Conservation (phyloP, 441 rosid genomes). For the Omphalea diandra region DNA sequence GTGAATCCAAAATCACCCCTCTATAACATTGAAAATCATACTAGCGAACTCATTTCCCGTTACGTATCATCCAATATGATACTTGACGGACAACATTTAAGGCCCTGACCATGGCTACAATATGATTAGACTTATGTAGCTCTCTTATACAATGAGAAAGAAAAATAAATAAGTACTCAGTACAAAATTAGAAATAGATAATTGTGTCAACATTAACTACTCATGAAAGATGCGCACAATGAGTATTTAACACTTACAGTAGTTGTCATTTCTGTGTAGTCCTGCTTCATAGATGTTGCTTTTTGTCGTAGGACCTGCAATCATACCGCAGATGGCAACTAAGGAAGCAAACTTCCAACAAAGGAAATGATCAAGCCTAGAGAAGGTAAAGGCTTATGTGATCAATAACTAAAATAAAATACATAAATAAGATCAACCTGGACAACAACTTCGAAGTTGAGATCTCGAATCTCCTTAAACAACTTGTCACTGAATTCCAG, state of each 20-base stretch:
- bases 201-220: background rate
- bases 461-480: constrained; percentile 96
- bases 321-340: constrained; percentile 53
- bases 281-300: constrained; percentile 97
- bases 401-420: constrained; percentile 15
- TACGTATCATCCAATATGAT: too few relatives aligned
- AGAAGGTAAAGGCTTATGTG: too few relatives aligned
- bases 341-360: constrained; percentile 31
- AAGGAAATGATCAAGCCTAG: background rate
- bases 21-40: too few relatives aligned
- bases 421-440: constrained; percentile 58
- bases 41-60: too few relatives aligned
- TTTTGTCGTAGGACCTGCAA: constrained; percentile 94
- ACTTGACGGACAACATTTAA: too few relatives aligned
- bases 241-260: constrained; percentile 54
- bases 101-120: constrained; percentile 1
- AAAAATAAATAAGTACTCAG: constrained; percentile 3
- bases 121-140: constrained; percentile 7
- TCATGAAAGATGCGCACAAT: background rate
- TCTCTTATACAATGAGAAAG: background rate
- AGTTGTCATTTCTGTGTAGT: constrained; percentile 78
- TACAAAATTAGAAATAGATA: background rate
- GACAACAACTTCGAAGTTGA: constrained; percentile 94
- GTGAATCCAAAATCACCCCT: too few relatives aligned
- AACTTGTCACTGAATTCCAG: constrained; percentile 78